Evolutionary conservation across 345 rosid genomes (phyloP).

Genomic region (Pugionium cornutum): DNA sequence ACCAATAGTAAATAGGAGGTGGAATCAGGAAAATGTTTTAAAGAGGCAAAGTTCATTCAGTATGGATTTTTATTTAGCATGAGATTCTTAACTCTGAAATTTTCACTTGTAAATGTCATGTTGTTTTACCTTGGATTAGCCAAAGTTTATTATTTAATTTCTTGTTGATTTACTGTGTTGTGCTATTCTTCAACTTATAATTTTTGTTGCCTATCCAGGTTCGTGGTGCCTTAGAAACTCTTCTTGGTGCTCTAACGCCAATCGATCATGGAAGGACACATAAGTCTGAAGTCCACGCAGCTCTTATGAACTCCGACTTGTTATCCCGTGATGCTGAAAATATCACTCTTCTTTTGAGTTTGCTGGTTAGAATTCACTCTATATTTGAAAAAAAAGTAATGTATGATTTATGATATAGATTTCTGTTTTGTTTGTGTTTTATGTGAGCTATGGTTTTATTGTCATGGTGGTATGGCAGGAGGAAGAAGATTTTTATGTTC

Average conservation of each 20-base stretch:
- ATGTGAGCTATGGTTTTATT: conserved; percentile 7
- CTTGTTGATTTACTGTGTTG: background rate
- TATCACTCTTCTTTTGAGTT: conserved; percentile 85
- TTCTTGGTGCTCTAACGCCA: conserved; percentile 87
- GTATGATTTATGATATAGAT: background rate
- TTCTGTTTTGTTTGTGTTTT: background rate
- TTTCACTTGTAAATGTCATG: conserved; percentile 1
- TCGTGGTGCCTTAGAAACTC: conserved; percentile 93
- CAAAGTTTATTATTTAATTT: background rate
- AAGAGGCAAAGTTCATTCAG: background rate
- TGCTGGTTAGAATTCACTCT: conserved; percentile 59
- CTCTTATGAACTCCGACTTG: conserved; percentile 93
- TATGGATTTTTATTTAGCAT: conserved; percentile 4
- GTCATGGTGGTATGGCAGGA: conserved; percentile 52
- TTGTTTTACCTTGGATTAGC: conserved; percentile 17
- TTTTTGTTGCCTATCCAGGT: conserved; percentile 48
- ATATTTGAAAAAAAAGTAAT: background rate
- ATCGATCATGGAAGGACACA: conserved; percentile 74
- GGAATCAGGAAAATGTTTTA: background rate
- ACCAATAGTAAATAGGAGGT: conserved; percentile 15
- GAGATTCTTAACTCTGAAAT: background rate
- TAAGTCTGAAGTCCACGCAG: conserved; percentile 78
- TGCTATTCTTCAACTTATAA: conserved; percentile 16
- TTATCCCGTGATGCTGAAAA: conserved; percentile 91
- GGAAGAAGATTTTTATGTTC: conserved; percentile 94